Evolutionary conservation across 495 filamentous ascomycete species (phyloP).

Genomic region (Penicillium macrosclerotiorum): DNA sequence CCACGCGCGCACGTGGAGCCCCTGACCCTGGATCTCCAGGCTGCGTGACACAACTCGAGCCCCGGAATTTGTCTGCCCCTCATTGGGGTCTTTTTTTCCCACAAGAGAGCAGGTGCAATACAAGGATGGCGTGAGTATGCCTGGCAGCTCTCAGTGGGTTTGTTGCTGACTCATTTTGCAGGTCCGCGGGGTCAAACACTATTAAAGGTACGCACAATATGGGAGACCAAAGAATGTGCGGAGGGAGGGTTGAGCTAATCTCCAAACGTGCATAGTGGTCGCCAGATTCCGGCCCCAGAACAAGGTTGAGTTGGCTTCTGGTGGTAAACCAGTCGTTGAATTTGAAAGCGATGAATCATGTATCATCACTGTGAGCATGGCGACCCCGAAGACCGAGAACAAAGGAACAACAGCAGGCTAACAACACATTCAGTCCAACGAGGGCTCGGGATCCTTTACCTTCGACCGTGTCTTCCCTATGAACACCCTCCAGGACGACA

Average conservation of each 20-base stretch:
- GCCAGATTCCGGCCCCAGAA: conserved; percentile 98
- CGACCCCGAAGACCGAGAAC: background rate
- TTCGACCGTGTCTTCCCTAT: conserved; percentile 98
- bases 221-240: background rate
- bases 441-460: conserved; percentile 83
- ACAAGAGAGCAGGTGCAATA: conserved; percentile 4
- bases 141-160: conserved; percentile 2
- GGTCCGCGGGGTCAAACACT: conserved; percentile 55
- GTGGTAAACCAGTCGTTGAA: conserved; percentile 84
- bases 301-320: conserved; percentile 81
- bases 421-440: conserved; percentile 61
- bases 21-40: conserved; percentile 27
- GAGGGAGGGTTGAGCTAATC: conserved; percentile 14
- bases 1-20: background rate
- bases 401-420: conserved; percentile 5
- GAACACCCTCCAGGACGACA: conserved; percentile 78
- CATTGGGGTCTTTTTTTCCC: conserved; percentile 20
- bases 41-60: conserved; percentile 11
- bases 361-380: conserved; percentile 68
- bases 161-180: conserved; percentile 17
- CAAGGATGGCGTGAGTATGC: conserved; percentile 51
- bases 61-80: conserved; percentile 27
- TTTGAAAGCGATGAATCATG: conserved; percentile 92
- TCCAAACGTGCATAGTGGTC: conserved; percentile 59
- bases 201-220: conserved; percentile 62